A percentile compares a stretch with the other conserved stretches of the same genome.
Evolutionary conservation across 1,284 basidiomycete genomes (phyloP).

Genomic region (Leccinum pallidistipes): DNA sequence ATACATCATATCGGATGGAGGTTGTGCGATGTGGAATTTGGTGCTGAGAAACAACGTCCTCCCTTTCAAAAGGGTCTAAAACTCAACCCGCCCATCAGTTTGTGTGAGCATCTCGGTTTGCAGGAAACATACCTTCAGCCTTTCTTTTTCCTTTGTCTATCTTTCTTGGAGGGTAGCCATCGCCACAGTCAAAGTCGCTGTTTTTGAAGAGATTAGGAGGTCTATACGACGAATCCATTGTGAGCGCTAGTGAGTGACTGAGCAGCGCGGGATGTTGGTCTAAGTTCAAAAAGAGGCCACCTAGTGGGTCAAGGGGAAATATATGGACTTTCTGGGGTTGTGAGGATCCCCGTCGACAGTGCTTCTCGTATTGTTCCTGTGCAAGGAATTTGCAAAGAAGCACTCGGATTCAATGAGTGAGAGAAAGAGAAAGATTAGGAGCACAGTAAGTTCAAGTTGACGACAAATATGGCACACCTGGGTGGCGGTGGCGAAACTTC

Average conservation of each 20-base stretch:
- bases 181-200: background rate
- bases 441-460: too few species aligned
- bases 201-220: conserved; percentile 19
- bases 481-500: too few species aligned
- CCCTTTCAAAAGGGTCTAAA: conserved; percentile 13
- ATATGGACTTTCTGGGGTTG: conserved; percentile 9
- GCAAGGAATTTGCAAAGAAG: background rate
- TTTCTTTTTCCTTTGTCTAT: conserved; percentile 27
- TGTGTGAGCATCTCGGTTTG: too few species aligned
- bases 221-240: conserved; percentile 12
- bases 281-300: background rate
- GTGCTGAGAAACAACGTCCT: background rate
- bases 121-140: conserved; percentile 15
- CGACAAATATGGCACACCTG: too few species aligned
- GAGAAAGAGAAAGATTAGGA: background rate
- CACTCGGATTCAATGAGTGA: conserved; percentile 7
- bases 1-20: background rate
- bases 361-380: conserved; percentile 11
- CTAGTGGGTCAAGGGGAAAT: background rate
- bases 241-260: background rate
- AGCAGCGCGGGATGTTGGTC: background rate
- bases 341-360: conserved; percentile 8
- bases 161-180: conserved; percentile 1
- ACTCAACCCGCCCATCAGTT: background rate
- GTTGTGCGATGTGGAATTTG: background rate